Evolutionary conservation across 2,329 filamentous ascomycete species (phyloP), one percentile per base, ranked within the genome.

Genomic region (Penicillium corylophilum): DNA sequence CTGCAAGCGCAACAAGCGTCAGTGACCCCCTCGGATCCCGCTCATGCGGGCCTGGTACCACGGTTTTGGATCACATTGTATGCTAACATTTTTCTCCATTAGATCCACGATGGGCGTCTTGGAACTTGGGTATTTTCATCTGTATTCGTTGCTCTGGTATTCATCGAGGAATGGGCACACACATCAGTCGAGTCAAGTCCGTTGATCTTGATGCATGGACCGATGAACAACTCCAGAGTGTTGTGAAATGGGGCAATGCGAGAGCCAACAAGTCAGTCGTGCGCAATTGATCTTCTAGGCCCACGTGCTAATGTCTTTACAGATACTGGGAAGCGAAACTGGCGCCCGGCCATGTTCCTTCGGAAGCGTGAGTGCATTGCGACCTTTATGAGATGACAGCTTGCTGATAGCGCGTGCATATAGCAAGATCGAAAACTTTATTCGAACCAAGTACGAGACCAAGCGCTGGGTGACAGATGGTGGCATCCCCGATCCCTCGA

Each of bases 401-500:
- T 48, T 53, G 35, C 59, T 65, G 29, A 64, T 39, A 13, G 2
- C 15, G 18, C 23, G 2, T 8, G 50, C 20, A 20, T 29, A 48
- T 54, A 82, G 80, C 61, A 99, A 99, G 81, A 97, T 99, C 64
- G 94, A 99, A 81, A 99, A 97, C 79, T 99, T 99, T 69, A 97
- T 99, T 65, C 86, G 94, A 61, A 99, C 95, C 50, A 99, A 99
- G 75, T 99, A 99, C 74, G 94, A 99, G 72, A 88, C 94, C 48
- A 97, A 96, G 82, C 83, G 95, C 76, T 99, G 94, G 94, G 88
- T 91, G n/a, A 97, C 97, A 92, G 94, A 99, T 55, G 94, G 94
- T 1, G 86, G 85, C 5, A 93, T 95, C 69, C 95, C 95, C 5
- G 91, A 97, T 69, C 94, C 95, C n/a, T 82, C 89, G 3, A 89